Base-by-base conservation (phyloP, 2,329 filamentous ascomycete species). In the Talaromyces amestolkiae region DNA sequence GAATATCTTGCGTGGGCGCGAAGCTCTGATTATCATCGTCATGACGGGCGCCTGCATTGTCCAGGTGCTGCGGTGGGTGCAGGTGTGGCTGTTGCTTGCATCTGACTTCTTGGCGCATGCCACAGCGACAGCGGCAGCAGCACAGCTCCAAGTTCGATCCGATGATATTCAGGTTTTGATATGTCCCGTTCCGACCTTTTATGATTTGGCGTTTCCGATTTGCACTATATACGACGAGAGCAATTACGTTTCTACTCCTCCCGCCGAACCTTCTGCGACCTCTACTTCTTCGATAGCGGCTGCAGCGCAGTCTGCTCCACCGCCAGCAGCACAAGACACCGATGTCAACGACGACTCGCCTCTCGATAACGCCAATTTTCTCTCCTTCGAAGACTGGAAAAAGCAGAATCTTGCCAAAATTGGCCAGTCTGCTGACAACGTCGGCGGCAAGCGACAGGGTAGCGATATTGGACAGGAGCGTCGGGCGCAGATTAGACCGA, bases 331-430 rank as follows among this genome's bases (percentile, higher is more conserved):
- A 17, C 53, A 62, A 35, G 39, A 43, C 24, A 31, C 59, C 17
- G 73, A 80, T 13, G 39, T 13, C 10, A 71, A 78, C 17, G 84
- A 87, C 6, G 90, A 91, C 58, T 89, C 87, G 1, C 84, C 86
- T 0, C 81, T 90, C 11, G 89, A 92, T 72, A 91, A 91, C 70
- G 86, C 89, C 54, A 89, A 93, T 7, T 98, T 98, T 76, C 87
- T 98, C 72, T 97, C 95, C 0, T 99, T 99, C 72, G 95, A 98
- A 75, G 94, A 98, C 72, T 99, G 95, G 95, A 98, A 97, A 80
- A 92, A 90, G 73, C 91, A 93, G 82, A 97, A 96, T 80, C 81
- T 98, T 19, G 91, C 89, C 61, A 91, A 92, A 74, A 89, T 87
- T 3, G 94, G 92, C 13, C 94, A 97, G 73, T 92, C 82, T 74